These are phyloP conservation scores for Saccharomyces hybrid DNA, from an alignment of 1,139 yeast species.

Conservation along the genomic window DNA sequence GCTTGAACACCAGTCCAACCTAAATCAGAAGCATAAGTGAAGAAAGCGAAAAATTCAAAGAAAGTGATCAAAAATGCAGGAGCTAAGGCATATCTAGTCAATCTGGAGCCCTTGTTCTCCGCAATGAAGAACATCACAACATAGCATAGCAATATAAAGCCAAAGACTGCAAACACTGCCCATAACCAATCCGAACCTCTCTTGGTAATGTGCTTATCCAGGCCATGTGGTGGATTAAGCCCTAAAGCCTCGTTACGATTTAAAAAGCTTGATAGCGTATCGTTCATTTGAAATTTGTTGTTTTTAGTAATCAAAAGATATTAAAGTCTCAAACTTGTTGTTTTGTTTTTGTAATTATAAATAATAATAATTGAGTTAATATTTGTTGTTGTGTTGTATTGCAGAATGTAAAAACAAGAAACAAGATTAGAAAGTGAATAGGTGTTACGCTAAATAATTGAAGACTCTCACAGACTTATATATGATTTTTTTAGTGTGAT, in stretches of 20 bases:
- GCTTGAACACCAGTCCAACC: conserved; percentile 46
- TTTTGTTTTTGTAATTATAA: conserved; percentile 4
- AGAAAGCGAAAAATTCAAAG: conserved; percentile 43
- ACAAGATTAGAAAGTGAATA: not conserved
- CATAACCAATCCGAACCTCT: conserved; percentile 68
- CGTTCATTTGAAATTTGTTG: not conserved
- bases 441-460: not conserved
- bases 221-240: conserved; percentile 39
- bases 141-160: conserved; percentile 39
- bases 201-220: conserved; percentile 46
- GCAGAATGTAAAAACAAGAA: not conserved
- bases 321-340: conserved; percentile 7
- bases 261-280: not conserved
- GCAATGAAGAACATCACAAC: conserved; percentile 36
- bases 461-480: not conserved
- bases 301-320: not conserved
- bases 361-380: not conserved
- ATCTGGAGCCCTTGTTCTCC: conserved; percentile 29
- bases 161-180: conserved; percentile 53
- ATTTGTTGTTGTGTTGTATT: not conserved
- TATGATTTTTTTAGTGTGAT: not conserved
- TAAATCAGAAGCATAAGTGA: conserved; percentile 52
- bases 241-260: conserved; percentile 40
- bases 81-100: conserved; percentile 38
- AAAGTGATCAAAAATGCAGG: conserved; percentile 42